These are phyloP conservation scores for Daldinia loculata DNA, from an alignment of 495 filamentous ascomycete species.

Conservation along the genomic window DNA sequence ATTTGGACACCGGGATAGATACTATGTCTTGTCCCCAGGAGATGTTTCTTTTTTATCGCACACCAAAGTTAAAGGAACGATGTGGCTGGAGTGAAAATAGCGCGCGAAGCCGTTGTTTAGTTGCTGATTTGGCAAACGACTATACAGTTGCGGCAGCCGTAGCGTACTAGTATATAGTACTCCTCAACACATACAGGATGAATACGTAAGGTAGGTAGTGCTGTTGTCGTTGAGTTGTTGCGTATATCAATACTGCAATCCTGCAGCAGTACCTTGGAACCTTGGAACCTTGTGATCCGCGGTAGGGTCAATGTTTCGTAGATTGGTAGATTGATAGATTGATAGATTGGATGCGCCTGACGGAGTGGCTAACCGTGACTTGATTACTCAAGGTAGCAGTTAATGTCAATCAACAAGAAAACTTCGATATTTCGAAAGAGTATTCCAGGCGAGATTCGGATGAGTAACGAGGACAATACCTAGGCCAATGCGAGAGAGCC, in stretches of 20 bases:
- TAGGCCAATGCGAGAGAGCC: conserved; percentile 22
- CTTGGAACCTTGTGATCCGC: not conserved
- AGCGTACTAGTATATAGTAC: conserved; percentile 7
- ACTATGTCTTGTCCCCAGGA: conserved; percentile 4
- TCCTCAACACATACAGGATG: not conserved
- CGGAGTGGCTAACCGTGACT: conserved; percentile 23
- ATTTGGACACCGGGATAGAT: conserved; percentile 18
- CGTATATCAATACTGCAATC: not conserved
- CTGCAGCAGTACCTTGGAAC: not conserved
- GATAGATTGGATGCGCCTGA: conserved; percentile 11
- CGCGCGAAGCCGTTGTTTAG: conserved; percentile 6
- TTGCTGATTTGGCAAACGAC: conserved; percentile 25
- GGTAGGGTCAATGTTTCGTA: conserved; percentile 3
- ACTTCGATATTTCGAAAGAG: conserved; percentile 25
- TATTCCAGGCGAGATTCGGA: conserved; percentile 18
- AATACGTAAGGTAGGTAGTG: not conserved
- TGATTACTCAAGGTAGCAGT: conserved; percentile 37
- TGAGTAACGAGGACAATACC: conserved; percentile 16
- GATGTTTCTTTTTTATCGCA: conserved; percentile 27
- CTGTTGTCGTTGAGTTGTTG: not conserved
- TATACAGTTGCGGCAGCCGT: conserved; percentile 16
- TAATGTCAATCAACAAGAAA: conserved; percentile 20
- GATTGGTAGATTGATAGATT: not conserved
- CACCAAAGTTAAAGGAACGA: conserved; percentile 22
- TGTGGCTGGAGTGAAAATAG: conserved; percentile 31